Evolutionary conservation across 208 protist genomes (phyloP).

Genomic region (Plasmodiophora brassicae): DNA sequence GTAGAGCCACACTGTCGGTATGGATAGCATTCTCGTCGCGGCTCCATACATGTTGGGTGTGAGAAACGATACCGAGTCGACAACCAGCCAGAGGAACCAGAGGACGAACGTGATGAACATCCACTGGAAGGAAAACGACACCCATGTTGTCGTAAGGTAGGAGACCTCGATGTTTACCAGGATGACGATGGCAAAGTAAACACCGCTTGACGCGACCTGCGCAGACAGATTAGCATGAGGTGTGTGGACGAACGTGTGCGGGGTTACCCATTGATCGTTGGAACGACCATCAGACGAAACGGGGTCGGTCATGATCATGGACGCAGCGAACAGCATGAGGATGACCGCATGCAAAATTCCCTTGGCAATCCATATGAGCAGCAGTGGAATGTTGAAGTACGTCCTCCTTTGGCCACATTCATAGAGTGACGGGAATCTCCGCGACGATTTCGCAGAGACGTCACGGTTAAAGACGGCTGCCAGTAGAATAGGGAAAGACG

Average conservation of each 20-base stretch:
- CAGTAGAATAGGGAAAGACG: constrained; percentile 42
- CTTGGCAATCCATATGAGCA: not conserved
- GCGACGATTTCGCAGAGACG: not conserved
- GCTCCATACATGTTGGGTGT: not conserved
- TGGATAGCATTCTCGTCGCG: not conserved
- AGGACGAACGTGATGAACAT: not conserved
- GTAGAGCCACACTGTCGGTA: not conserved
- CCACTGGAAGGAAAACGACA: not conserved
- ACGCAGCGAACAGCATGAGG: constrained; percentile 22
- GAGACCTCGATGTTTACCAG: not conserved
- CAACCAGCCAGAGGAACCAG: not conserved
- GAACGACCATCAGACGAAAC: not conserved
- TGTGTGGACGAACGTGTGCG: not conserved
- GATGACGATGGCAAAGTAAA: not conserved
- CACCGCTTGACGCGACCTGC: not conserved
- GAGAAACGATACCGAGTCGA: not conserved
- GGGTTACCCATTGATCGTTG: not conserved
- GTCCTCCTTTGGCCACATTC: not conserved
- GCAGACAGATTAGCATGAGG: not conserved
- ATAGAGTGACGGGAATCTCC: constrained; percentile 29
- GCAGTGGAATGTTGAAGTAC: not conserved
- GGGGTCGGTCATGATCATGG: not conserved
- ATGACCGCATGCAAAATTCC: constrained; percentile 19
- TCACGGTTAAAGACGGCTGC: constrained; percentile 34
- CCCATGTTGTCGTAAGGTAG: not conserved